Conservation (phyloP, 2,329 filamentous ascomycete species). For the Delphinella strobiligena region DNA sequence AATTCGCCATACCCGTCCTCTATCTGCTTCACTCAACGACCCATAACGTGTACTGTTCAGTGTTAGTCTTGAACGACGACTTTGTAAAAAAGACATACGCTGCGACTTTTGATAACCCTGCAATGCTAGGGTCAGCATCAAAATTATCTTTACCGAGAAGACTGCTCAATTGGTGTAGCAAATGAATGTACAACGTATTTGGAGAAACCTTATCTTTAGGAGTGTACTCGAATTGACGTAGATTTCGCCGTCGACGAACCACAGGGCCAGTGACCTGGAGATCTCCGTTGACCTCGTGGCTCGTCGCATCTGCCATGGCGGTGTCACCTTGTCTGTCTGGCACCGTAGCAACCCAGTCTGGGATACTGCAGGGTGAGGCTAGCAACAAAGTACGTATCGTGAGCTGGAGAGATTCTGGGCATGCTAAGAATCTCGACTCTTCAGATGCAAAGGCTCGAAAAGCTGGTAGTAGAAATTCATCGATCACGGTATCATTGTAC, state of each 20-base stretch:
- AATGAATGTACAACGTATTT: no score
- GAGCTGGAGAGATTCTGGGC: background rate
- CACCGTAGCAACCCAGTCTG: background rate
- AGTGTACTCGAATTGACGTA: no score
- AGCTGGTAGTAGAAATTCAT: slow-evolving; percentile 5
- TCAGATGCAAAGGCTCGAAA: background rate
- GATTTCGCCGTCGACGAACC: no score
- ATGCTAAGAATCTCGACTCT: background rate
- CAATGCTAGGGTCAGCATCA: background rate
- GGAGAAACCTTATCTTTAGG: no score
- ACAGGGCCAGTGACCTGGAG: no score
- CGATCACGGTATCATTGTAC: background rate
- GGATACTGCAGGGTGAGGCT: background rate
- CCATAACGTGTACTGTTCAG: slow-evolving; percentile 13
- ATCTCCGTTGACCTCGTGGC: no score
- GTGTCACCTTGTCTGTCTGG: background rate
- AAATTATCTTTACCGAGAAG: no score
- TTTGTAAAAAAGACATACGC: background rate
- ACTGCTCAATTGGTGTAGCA: no score
- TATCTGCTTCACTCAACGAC: slow-evolving; percentile 9
- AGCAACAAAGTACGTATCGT: background rate
- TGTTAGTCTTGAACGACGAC: background rate
- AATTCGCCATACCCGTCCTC: slow-evolving; percentile 5
- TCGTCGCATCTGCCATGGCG: background rate
- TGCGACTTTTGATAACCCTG: background rate